These are phyloP conservation scores for Aspergillus leporis DNA, from an alignment of 495 filamentous ascomycete genomes.

Conservation along the genomic window DNA sequence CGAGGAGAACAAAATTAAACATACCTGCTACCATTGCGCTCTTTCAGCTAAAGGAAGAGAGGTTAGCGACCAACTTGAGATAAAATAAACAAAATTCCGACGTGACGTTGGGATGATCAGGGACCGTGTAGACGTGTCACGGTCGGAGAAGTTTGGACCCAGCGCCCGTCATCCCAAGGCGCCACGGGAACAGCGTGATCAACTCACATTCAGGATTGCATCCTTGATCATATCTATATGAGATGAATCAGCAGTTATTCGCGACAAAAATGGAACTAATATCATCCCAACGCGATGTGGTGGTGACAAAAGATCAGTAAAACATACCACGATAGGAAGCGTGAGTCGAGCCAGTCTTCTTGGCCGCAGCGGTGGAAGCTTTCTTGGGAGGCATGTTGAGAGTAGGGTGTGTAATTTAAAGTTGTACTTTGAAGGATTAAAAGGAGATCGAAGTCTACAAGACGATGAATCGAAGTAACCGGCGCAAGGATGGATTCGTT, in stretches of 20 bases:
- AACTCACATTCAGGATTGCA: slow-evolving; percentile 66
- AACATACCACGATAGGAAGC: slow-evolving; percentile 63
- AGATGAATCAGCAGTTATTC: slow-evolving; percentile 48
- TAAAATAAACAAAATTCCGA: slow-evolving; percentile 17
- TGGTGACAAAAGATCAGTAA: slow-evolving; percentile 42
- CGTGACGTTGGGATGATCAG: slow-evolving; percentile 29
- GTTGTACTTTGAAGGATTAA: slow-evolving; percentile 16
- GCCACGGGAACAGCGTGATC: slow-evolving; percentile 36
- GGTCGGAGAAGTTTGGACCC: slow-evolving; percentile 35
- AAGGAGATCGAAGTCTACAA: slow-evolving; percentile 18
- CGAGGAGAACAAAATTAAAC: slow-evolving; percentile 29
- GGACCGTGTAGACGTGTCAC: slow-evolving; percentile 40
- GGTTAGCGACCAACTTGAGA: slow-evolving; percentile 34
- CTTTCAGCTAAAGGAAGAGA: slow-evolving; percentile 56
- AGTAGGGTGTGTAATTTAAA: slow-evolving; percentile 20
- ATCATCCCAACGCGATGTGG: slow-evolving; percentile 44
- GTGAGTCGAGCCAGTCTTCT: slow-evolving; percentile 46
- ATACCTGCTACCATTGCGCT: slow-evolving; percentile 65
- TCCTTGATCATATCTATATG: slow-evolving; percentile 68
- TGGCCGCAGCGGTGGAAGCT: slow-evolving; percentile 28
- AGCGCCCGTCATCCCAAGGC: slow-evolving; percentile 39
- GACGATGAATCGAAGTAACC: slow-evolving; percentile 20
- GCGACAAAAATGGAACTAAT: slow-evolving; percentile 39
- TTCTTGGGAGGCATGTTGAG: slow-evolving; percentile 57
- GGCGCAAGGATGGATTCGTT: slow-evolving; percentile 17